These are phyloP conservation scores for Trichoderma polysporum DNA, from an alignment of 2,329 filamentous ascomycete genomes.

Conservation along the genomic window DNA sequence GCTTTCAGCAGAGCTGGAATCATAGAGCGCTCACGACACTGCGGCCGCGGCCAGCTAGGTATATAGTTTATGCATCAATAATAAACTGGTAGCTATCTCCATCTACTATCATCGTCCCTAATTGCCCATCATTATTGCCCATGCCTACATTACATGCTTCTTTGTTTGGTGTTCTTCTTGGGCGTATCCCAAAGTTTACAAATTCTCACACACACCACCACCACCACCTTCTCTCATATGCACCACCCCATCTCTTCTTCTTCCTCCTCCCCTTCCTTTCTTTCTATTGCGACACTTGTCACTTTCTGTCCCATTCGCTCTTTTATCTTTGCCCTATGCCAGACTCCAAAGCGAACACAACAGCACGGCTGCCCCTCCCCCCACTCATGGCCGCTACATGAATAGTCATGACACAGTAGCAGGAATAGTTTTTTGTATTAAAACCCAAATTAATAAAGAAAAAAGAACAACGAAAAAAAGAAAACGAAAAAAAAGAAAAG, in stretches of 20 bases:
- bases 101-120: not conserved
- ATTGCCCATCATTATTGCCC: not conserved
- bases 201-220: not conserved
- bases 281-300: conserved; percentile 5
- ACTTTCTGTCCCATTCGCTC: not conserved
- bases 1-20: conserved; percentile 46
- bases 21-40: conserved; percentile 31
- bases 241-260: not conserved
- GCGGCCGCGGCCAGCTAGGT: conserved; percentile 21
- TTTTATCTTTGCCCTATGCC: conserved; percentile 13
- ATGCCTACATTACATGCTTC: not conserved
- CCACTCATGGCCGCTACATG: conserved; percentile 11
- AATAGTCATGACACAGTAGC: conserved; percentile 25
- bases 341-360: conserved; percentile 10
- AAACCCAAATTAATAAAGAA: conserved; percentile 43
- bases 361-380: not conserved
- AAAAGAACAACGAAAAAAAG: conserved; percentile 39
- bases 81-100: conserved; percentile 34
- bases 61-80: conserved; percentile 33
- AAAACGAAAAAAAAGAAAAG: conserved; percentile 36
- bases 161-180: not conserved
- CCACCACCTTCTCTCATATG: not conserved
- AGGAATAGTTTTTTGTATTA: conserved; percentile 40
- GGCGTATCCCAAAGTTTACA: not conserved
- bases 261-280: not conserved